Evolutionary conservation across 352 stramenopile species (phyloP), one percentile per base, ranked within the genome.

Genomic region (Phytopythium chamaehyphon): DNA sequence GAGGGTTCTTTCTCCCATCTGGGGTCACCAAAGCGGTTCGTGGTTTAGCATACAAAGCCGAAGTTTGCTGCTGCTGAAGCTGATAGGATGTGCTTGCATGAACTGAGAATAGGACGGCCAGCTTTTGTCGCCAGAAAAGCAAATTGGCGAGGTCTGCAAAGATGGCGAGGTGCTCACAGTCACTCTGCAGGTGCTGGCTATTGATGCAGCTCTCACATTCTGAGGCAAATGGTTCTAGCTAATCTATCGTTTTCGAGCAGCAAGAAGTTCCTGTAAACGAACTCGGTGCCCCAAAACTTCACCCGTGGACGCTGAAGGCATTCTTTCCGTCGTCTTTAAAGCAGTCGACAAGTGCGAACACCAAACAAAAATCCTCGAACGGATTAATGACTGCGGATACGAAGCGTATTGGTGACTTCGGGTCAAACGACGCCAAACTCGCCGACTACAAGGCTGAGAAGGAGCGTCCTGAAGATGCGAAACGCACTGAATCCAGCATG

Each of bases 251-350:
- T 57, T n/a, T 11, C 8, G 9, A 26, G 26, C 54, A 93, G 73
- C 82, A 89, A 71, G 73, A 88, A 59, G 78, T 95, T 7, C 59
- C 73, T 1, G 80, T 96, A 46, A 89, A 93, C 49, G 77, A 90
- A 45, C 89, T 95, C 40, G 84, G 84, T 18, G 67, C 82, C 6
- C 86, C 86, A 3, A 62, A 89, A 55, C 56, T 92, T 14, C 73
- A 57, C 10, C 19, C 66, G 2, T 96, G 83, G 86, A 73, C 78
- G 0, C 49, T 68, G 33, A 74, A 50, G 40, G 83, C 83, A 0
- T 93, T 93, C 40, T 75, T 73, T 40, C 61, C 66, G 8, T 69
- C 47, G 0, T 35, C 71, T 1, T 63, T 69, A 46, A 73, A 69
- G 26, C 45, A 39, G 18, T 19, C 28, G 24, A 21, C 28, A 23